A percentile compares a stretch with the other conserved stretches of the same genome.
Conservation (phyloP, 2,329 filamentous ascomycete genomes). For the Fusarium virguliforme region DNA sequence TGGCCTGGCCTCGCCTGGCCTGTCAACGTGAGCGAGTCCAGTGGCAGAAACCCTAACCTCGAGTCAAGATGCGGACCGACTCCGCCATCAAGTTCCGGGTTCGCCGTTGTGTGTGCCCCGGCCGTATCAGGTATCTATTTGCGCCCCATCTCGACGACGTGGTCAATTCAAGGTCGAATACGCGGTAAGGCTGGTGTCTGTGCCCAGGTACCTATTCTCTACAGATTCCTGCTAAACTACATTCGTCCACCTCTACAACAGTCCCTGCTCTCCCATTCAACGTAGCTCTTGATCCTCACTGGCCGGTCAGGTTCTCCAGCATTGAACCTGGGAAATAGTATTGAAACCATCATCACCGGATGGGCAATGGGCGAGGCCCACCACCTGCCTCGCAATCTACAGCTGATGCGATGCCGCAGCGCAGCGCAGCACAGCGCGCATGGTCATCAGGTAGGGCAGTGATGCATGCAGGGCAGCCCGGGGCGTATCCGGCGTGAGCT, state of each 20-base stretch:
- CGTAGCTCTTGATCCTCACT: conserved; percentile 7
- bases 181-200: background rate
- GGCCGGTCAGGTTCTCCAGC: conserved; percentile 13
- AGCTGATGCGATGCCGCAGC: background rate
- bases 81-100: conserved; percentile 27
- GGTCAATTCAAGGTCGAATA: conserved; percentile 1
- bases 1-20: background rate
- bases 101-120: conserved; percentile 24
- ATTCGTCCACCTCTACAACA: background rate
- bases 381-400: conserved; percentile 7
- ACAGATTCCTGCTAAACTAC: conserved; percentile 6
- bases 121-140: conserved; percentile 39
- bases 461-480: conserved; percentile 16
- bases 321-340: background rate
- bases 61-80: conserved; percentile 34
- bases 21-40: conserved; percentile 5
- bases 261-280: background rate
- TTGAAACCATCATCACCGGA: conserved; percentile 12
- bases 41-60: conserved; percentile 23
- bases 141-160: conserved; percentile 15
- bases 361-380: conserved; percentile 10
- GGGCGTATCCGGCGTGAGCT: conserved; percentile 15
- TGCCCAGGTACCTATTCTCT: background rate
- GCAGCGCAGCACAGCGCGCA: background rate
- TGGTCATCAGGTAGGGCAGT: conserved; percentile 15